A percentile compares a stretch with the other conserved stretches of the same genome.
phyloP scores from a whole-genome alignment of 2,329 filamentous ascomycete genomes.

The Dendrostoma leiphaemia region DNA sequence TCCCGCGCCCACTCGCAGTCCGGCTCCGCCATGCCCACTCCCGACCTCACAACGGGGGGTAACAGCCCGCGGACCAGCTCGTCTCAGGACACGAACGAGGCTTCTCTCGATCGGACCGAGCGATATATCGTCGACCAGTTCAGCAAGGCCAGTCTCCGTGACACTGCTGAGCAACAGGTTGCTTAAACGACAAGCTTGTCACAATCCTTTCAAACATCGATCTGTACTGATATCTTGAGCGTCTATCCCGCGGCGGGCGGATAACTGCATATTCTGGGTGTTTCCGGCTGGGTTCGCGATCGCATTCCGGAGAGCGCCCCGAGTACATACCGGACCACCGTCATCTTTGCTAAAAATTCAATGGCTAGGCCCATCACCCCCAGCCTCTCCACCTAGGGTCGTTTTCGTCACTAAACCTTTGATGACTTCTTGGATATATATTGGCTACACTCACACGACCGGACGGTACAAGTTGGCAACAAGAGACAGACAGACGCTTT shows the following conservation, averaged over 20 bases:
- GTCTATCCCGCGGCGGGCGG: too few relatives aligned
- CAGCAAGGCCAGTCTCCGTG: constrained; percentile 13
- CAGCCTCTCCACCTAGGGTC: not conserved
- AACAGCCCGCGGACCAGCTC: constrained; percentile 68
- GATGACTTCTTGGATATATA: constrained; percentile 6
- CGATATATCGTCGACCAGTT: constrained; percentile 24
- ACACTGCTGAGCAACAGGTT: not conserved
- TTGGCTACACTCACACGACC: not conserved
- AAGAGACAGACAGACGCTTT: not conserved
- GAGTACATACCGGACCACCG: not conserved
- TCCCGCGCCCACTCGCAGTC: constrained; percentile 40
- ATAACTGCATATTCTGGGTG: not conserved
- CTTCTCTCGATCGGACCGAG: constrained; percentile 42
- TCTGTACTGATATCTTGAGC: not conserved
- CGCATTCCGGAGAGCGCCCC: too few relatives aligned
- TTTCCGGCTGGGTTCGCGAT: too few relatives aligned
- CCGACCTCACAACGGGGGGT: constrained; percentile 64
- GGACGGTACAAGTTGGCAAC: not conserved
- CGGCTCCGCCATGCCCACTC: constrained; percentile 59
- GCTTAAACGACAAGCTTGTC: not conserved
- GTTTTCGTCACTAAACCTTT: not conserved
- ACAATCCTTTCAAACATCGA: not conserved
- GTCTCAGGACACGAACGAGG: constrained; percentile 61
- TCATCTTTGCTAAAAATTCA: not conserved
- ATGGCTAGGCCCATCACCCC: not conserved